phyloP scores from a whole-genome alignment of 1,139 yeast genomes.

The Kodamaea alishanica region DNA sequence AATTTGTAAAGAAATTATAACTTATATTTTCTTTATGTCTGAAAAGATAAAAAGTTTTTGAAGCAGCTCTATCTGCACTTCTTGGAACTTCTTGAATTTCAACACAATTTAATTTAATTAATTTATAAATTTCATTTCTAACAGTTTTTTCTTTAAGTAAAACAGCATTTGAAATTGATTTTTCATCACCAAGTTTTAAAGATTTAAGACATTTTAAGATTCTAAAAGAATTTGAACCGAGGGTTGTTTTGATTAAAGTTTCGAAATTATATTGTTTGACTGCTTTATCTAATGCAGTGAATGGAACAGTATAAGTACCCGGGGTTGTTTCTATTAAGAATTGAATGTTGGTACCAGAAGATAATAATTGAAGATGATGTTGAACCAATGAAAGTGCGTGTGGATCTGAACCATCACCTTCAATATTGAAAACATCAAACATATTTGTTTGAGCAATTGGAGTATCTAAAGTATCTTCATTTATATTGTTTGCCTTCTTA shows the following conservation, averaged over 20 bases:
- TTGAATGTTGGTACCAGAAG: constrained; percentile 21
- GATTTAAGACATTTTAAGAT: constrained; percentile 65
- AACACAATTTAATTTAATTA: constrained; percentile 55
- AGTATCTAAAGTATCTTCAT: constrained; percentile 1
- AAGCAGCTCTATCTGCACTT: constrained; percentile 88
- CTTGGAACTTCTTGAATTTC: constrained; percentile 92
- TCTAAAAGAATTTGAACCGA: constrained; percentile 57
- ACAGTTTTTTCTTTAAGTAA: constrained; percentile 75
- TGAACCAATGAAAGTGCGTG: constrained; percentile 22
- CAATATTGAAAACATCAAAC: constrained; percentile 5
- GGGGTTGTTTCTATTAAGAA: constrained; percentile 35
- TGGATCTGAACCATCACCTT: constrained; percentile 22
- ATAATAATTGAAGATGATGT: constrained; percentile 53
- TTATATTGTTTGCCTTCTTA: background rate
- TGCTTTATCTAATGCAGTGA: constrained; percentile 36
- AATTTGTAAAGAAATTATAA: constrained; percentile 43
- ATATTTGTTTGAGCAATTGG: constrained; percentile 1
- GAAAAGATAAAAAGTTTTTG: constrained; percentile 80
- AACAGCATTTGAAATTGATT: constrained; percentile 71
- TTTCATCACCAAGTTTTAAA: constrained; percentile 76
- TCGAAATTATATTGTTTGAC: constrained; percentile 60
- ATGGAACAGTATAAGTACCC: constrained; percentile 42
- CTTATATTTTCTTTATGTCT: constrained; percentile 63
- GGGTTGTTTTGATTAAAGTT: constrained; percentile 52
- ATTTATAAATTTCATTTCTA: constrained; percentile 55